Evolutionary conservation across 164 flowering plant genomes (phyloP).

Genomic region (Houttuynia cordata): DNA sequence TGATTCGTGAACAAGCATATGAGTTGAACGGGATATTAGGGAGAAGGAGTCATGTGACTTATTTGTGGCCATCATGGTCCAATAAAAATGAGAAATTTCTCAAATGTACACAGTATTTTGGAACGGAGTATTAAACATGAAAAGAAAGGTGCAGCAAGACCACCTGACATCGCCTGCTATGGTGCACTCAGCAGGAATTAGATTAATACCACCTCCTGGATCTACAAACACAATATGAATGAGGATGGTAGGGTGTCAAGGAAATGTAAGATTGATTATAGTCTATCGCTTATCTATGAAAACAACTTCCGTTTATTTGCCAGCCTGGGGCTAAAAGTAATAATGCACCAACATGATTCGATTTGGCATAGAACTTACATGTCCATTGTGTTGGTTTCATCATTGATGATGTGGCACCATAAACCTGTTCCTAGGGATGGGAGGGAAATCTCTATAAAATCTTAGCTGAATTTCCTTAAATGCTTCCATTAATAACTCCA

Average conservation of each 20-base stretch:
- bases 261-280: too few species aligned
- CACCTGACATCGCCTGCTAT: constrained; percentile 96
- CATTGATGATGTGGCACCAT: constrained; percentile 91
- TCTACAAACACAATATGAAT: constrained; percentile 23
- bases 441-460: constrained; percentile 83
- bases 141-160: neutral
- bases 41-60: too few species aligned
- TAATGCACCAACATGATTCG: neutral
- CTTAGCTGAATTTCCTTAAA: constrained; percentile 65
- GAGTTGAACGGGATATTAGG: too few species aligned
- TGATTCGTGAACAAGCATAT: too few species aligned
- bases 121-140: neutral
- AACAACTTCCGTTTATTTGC: too few species aligned
- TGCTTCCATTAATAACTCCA: constrained; percentile 93
- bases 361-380: constrained; percentile 41
- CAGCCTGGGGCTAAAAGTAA: neutral
- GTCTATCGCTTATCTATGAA: too few species aligned
- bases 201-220: constrained; percentile 95
- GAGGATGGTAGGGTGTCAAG: too few species aligned
- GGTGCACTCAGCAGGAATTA: constrained; percentile 87
- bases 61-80: too few species aligned
- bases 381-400: constrained; percentile 98
- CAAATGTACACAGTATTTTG: too few species aligned
- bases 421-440: constrained; percentile 77
- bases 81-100: too few species aligned